Base-by-base conservation (phyloP, 1,284 basidiomycete species). In the Puccinia coronata region DNA sequence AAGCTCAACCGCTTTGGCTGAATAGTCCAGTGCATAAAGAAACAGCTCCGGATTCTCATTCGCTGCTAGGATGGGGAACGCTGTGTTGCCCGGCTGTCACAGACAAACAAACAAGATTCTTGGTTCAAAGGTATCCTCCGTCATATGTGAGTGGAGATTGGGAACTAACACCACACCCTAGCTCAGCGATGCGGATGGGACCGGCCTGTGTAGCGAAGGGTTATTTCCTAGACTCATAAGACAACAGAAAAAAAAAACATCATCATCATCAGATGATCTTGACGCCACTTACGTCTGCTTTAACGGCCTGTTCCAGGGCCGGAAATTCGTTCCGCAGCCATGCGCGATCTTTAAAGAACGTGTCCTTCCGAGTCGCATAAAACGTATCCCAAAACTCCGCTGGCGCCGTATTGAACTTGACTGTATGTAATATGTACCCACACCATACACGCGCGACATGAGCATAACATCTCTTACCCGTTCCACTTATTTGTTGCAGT, bases 281-380 rank as follows among this genome's bases (percentile, higher is more conserved):
- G 28, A 28, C 63, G 16, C 9, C 34, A 34, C 88, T 80, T 85
- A 93, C 93, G 84, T 92, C 90, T 4, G 90, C 87, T 83, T 91
- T 88, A 16, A 92, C 90, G 14, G 92, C 91, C 28, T 88, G 88
- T 31, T 92, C 88, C 25, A 97, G 88, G 84, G 96, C 93, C 0
- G 92, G 93, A 84, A 97, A 98, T 86, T 98, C 95, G 51, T 93
- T 91, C 83, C 92, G 91, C n/a, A 97, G 88, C 95, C 95, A 98
- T 88, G 94, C 92, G 75, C 95, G 89, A 87, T 97, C 91, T 70
- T 92, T 92, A 88, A 98, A 98, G 87, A 98, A 98, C 83, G 94
- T 94, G 73, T 86, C 88, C 55, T 91, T 89, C 84, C 96, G 94
- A 82, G 89, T 89, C 83, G 92, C 91, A 88, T 97, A 97, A 84